phyloP scores from a whole-genome alignment of 805 yeast species.

The Nakazawaea ambrosiae region DNA sequence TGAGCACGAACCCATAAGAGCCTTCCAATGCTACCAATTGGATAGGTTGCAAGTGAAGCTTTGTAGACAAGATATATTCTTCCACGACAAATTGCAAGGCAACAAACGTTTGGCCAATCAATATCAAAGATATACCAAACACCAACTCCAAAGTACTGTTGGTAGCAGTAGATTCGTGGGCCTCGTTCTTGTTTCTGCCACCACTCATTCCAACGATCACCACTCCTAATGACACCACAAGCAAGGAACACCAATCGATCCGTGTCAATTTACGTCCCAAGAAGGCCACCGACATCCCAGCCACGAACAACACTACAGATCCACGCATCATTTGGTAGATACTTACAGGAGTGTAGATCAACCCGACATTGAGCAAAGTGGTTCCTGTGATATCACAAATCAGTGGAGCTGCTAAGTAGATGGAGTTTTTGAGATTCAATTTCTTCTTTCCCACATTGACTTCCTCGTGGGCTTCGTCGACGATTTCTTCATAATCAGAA shows the following conservation, averaged over 20 bases:
- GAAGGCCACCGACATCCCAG: slow-evolving; percentile 58
- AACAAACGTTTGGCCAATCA: slow-evolving; percentile 58
- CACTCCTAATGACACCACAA: slow-evolving; percentile 63
- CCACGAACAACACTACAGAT: slow-evolving; percentile 68
- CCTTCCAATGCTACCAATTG: slow-evolving; percentile 73
- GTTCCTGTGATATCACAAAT: slow-evolving; percentile 68
- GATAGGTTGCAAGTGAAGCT: slow-evolving; percentile 50
- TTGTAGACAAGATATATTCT: slow-evolving; percentile 50
- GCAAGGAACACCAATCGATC: slow-evolving; percentile 61
- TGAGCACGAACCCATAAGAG: slow-evolving; percentile 46
- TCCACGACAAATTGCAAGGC: slow-evolving; percentile 77
- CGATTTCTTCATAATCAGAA: not conserved
- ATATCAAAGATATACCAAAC: slow-evolving; percentile 51
- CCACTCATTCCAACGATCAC: slow-evolving; percentile 72
- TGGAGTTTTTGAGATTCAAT: slow-evolving; percentile 20
- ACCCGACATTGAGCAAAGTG: slow-evolving; percentile 69
- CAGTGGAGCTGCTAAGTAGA: slow-evolving; percentile 52
- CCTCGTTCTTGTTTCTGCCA: slow-evolving; percentile 17
- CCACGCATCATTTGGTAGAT: slow-evolving; percentile 86
- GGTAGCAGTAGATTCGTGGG: no score
- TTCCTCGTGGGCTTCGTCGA: not conserved
- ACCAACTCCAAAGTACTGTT: slow-evolving; percentile 22
- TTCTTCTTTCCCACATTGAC: not conserved
- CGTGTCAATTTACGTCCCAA: slow-evolving; percentile 47
- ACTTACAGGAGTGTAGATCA: slow-evolving; percentile 69